Evolutionary conservation across 768 basidiomycete species (phyloP).

Genomic region (Pleurotus platypus): DNA sequence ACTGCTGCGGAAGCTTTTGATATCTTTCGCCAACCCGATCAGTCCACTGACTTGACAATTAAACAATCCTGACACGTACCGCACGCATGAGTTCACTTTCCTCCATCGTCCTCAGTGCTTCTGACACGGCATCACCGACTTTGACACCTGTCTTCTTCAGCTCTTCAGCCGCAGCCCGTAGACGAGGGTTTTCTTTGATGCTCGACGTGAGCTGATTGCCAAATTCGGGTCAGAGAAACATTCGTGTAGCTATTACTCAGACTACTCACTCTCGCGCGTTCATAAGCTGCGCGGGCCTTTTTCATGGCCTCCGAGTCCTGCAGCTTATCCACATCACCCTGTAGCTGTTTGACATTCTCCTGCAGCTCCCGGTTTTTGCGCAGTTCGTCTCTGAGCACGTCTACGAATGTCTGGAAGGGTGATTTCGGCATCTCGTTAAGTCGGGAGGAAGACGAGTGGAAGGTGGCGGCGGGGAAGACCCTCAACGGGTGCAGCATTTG

Average conservation of each 20-base stretch:
- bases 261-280: constrained; percentile 80
- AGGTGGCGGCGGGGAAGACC: constrained; percentile 38
- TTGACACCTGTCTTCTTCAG: constrained; percentile 86
- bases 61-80: constrained; percentile 38
- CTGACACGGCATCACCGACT: constrained; percentile 90
- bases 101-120: constrained; percentile 90
- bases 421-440: constrained; percentile 76
- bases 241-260: too few species aligned
- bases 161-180: constrained; percentile 92
- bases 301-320: constrained; percentile 98
- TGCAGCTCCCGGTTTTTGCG: constrained; percentile 92
- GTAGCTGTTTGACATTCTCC: constrained; percentile 95
- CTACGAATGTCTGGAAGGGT: constrained; percentile 94
- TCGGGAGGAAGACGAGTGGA: constrained; percentile 65
- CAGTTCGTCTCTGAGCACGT: constrained; percentile 89
- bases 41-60: background rate
- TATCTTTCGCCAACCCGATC: constrained; percentile 45
- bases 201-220: constrained; percentile 74
- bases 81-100: constrained; percentile 91
- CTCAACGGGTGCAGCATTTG: constrained; percentile 30
- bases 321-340: constrained; percentile 95
- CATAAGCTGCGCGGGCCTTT: constrained; percentile 86
- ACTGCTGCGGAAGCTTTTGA: constrained; percentile 83
- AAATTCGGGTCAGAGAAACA: too few species aligned
- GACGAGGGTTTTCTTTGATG: constrained; percentile 91